Evolutionary conservation across 768 basidiomycete genomes (phyloP), one percentile per base, ranked within the genome.

Genomic region (Boletellus ananas): DNA sequence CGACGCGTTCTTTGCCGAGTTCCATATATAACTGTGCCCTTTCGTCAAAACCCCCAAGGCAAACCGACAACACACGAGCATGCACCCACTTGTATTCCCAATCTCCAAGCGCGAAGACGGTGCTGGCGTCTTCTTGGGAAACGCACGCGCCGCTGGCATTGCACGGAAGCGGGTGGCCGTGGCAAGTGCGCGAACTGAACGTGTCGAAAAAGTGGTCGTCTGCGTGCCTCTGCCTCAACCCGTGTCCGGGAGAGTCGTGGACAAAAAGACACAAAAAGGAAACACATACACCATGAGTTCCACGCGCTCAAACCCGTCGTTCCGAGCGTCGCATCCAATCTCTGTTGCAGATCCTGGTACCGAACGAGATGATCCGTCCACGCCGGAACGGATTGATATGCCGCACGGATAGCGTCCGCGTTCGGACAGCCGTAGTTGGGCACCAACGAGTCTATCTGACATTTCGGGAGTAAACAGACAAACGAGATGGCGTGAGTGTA

Each of bases 11-110:
- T 71, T 64, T 4, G 77, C 78, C 0, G 70, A 55, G 50, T 75
- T 77, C 73, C 74, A 79, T 57, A 79, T 76, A 55, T 79, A 79
- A 43, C 77, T 78, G 42, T 1, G 25, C 0, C 21, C 14, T 31
- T 29, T 29, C 10, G 25, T 56, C 43, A 57, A 39, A 39, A 3
- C 4, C 0, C 6, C 29, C 29, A 29, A 29, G 29, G 29, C 29
- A 29, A 29, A 3, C n/a, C 5, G 21, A 8, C 34, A 43, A 14
- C 23, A 47, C 43, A 35, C 31, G 31, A 23, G 13, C 33, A 13
- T 6, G 17, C 4, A 50, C 52, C 63, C 67, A 84, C 50, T 70
- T 77, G 51, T 83, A 82, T 60, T 83, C 81, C 79, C 79, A 83
- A 50, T 79, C 79, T 0, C 80, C 81, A 5, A 81, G 70, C 17